These are phyloP conservation scores for Funneliformis caledonium DNA, from an alignment of 371 early-diverging fungal species.

Conservation along the genomic window DNA sequence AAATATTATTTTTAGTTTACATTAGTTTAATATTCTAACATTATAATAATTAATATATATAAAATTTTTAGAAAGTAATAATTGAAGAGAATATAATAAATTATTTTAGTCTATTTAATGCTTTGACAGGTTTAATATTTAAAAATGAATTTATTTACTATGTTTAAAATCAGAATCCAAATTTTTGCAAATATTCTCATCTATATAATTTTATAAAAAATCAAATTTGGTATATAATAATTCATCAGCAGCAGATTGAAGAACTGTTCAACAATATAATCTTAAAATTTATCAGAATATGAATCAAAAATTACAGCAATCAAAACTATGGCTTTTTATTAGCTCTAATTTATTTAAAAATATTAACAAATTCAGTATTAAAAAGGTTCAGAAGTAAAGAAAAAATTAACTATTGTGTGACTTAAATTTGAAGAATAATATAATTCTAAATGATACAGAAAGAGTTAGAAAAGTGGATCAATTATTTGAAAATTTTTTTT, in stretches of 20 bases:
- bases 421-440: too few species aligned
- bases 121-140: background rate
- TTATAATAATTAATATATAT: background rate
- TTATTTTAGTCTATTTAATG: background rate
- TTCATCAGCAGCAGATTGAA: too few species aligned
- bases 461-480: too few species aligned
- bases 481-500: too few species aligned
- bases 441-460: too few species aligned
- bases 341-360: too few species aligned
- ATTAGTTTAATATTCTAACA: background rate
- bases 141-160: background rate
- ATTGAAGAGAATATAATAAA: background rate
- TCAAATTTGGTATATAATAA: background rate
- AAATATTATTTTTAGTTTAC: background rate
- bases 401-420: too few species aligned
- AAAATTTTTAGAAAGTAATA: background rate
- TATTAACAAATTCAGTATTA: too few species aligned
- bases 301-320: too few species aligned
- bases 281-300: background rate
- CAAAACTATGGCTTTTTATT: too few species aligned
- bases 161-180: background rate
- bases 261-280: background rate
- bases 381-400: too few species aligned
- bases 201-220: slow-evolving; percentile 12
- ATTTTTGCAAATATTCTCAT: background rate